Evolutionary conservation across 2,329 filamentous ascomycete genomes (phyloP), one percentile per base, ranked within the genome.

Genomic region (Xylariaceae sp.): DNA sequence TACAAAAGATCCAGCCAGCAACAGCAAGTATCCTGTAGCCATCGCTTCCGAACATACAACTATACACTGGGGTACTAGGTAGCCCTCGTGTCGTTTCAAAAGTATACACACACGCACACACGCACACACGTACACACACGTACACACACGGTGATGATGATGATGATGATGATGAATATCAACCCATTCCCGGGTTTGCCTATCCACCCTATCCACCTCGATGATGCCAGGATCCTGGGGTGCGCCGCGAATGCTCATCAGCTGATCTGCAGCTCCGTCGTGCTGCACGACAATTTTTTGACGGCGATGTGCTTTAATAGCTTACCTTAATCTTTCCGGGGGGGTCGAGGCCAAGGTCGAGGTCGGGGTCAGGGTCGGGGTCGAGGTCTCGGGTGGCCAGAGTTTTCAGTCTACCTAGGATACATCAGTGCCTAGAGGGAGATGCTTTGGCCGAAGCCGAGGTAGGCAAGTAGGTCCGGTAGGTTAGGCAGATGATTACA

Each of bases 181-280:
- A 19, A 19, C 19, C 19, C 19, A 19, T 19, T 19, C 19, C 19
- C 19, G 19, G 19, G 19, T 19, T 19, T 19, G 19, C 19, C 19
- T 19, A 19, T 19, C 19, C 19, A 19, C 19, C 19, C 19, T 19
- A 19, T 19, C 19, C 19, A 19, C 19, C 19, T 19, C 19, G 19
- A 19, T 19, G 49, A 51, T 53, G 43, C 45, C 52, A 35, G 47
- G 51, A 59, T 57, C 52, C 57, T 57, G 55, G 57, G 55, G 52
- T 57, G 55, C 54, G 49, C 57, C 55, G 52, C 51, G 34, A 54
- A 44, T 48, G 40, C 43, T 53, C 42, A 55, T 59, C 57, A 59
- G 55, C 57, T 59, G 55, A 59, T 59, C 51, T 59, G 55, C 57
- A 57, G 57, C 51, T 59, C 19, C 57, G 54, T 55, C 43, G 57